Evolutionary conservation across 2,329 filamentous ascomycete genomes (phyloP).

Genomic region (Fusarium pseudocircinatum): DNA sequence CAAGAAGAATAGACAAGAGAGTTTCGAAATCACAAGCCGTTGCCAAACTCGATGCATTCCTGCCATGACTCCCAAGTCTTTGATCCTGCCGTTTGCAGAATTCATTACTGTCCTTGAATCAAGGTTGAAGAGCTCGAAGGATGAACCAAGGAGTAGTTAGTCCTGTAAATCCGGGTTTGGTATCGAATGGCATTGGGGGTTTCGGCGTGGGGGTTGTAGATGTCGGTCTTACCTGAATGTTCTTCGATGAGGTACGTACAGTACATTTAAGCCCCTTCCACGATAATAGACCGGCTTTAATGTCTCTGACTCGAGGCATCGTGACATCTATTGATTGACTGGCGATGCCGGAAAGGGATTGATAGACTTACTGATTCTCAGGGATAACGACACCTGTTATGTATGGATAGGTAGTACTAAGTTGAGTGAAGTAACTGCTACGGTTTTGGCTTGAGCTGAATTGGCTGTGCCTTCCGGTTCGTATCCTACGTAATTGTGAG

Average conservation of each 20-base stretch:
- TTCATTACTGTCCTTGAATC: not conserved
- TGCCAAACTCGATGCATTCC: slow-evolving; percentile 6
- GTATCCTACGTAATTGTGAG: not conserved
- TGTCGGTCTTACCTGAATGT: not conserved
- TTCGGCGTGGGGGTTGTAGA: slow-evolving; percentile 11
- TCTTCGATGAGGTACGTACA: not conserved
- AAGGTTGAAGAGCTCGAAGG: not conserved
- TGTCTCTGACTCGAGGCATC: not conserved
- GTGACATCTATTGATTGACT: not conserved
- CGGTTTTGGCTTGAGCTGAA: not conserved
- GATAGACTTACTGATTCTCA: not conserved
- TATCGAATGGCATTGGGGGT: slow-evolving; percentile 2
- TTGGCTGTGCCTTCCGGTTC: not conserved
- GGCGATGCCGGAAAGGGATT: not conserved
- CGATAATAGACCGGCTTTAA: slow-evolving; percentile 20
- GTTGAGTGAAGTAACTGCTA: not conserved
- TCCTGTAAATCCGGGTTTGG: not conserved
- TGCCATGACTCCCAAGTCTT: not conserved
- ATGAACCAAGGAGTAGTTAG: not conserved
- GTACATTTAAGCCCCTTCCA: not conserved
- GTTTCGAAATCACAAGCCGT: not conserved
- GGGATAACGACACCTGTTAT: not conserved
- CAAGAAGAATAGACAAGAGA: not conserved
- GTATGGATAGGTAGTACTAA: not conserved
- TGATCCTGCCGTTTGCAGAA: not conserved